Base-by-base conservation (phyloP, 768 basidiomycete genomes). In the Xerocomus spinulosus region DNA sequence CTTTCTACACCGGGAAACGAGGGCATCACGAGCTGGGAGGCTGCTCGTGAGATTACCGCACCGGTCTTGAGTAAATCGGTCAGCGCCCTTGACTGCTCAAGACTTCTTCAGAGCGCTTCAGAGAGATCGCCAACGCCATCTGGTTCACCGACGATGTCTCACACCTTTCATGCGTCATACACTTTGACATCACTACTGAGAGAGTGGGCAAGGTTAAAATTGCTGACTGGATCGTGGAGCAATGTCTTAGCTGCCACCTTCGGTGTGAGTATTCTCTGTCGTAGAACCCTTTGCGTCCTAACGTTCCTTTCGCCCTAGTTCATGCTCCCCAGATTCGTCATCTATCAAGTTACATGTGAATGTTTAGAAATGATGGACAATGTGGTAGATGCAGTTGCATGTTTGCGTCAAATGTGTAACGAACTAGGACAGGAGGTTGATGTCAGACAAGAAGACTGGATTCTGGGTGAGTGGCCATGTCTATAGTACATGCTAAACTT, bases 131-230 rank as follows among this genome's bases (percentile, higher is more conserved):
- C n/a, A n/a, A n/a, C n/a, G n/a, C n/a, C n/a, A n/a, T n/a, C n/a
- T n/a, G n/a, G n/a, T n/a, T n/a, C n/a, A n/a, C n/a, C 15, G 21
- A 39, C 18, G 21, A 36, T 36, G 18, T 21, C 13, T 21, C 35
- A 21, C 35, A 36, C 5, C 20, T 7, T 21, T 5, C n/a, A n/a
- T n/a, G n/a, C n/a, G n/a, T n/a, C n/a, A n/a, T n/a, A n/a, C n/a
- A n/a, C n/a, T n/a, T n/a, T 38, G 23, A 25, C 4, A 15, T 1
- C 15, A n/a, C 20, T 36, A 13, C 14, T 36, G n/a, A n/a, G n/a
- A n/a, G 20, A 24, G 25, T 57, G 56, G 56, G 28, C 36, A 6
- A 53, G 38, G 18, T 5, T 42, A 14, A 44, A 12, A 24, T 14
- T 57, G 17, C 8, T 15, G 0, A 14, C 12, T 25, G 9, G 30